Percentiles rank a stretch among this genome's conserved stretches.
Evolutionary conservation across 352 stramenopile genomes (phyloP).

Genomic region (Phytophthora multivora): DNA sequence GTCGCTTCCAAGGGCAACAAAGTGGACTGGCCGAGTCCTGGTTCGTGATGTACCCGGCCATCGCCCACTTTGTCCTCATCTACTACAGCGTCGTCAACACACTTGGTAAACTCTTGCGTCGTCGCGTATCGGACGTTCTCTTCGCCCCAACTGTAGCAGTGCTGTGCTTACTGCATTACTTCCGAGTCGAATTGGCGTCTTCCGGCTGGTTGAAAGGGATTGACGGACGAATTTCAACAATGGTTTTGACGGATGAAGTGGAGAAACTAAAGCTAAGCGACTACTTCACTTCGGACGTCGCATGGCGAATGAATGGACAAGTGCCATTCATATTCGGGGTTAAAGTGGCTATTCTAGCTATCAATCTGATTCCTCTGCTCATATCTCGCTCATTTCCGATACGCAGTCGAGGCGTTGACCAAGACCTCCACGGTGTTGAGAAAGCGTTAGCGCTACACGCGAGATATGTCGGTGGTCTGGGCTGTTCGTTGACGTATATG

Average conservation of each 20-base stretch:
- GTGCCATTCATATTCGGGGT: constrained; percentile 17
- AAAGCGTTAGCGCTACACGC: constrained; percentile 29
- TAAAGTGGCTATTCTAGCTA: constrained; percentile 32
- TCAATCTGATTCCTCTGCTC: constrained; percentile 37
- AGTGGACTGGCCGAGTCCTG: constrained; percentile 31
- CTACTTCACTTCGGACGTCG: constrained; percentile 26
- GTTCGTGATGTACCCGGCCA: constrained; percentile 32
- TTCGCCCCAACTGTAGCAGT: constrained; percentile 36
- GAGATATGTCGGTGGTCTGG: constrained; percentile 35
- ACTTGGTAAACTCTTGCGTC: not conserved
- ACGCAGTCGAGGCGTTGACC: not conserved
- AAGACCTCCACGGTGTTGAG: constrained; percentile 21
- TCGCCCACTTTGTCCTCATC: not conserved
- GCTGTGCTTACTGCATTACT: constrained; percentile 36
- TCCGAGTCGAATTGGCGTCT: constrained; percentile 13
- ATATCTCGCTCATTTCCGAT: constrained; percentile 19
- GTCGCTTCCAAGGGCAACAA: constrained; percentile 43
- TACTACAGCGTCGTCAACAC: not conserved
- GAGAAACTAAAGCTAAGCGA: constrained; percentile 15
- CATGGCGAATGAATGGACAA: constrained; percentile 40
- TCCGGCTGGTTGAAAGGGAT: constrained; percentile 22
- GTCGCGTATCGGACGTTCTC: constrained; percentile 34
- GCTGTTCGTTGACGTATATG: constrained; percentile 10
- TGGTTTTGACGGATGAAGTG: constrained; percentile 35
- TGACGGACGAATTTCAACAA: constrained; percentile 25